Evolutionary conservation across 176 grass and related monocot species (phyloP), one percentile per base, ranked within the genome.

Genomic region (Oryza meyeriana): DNA sequence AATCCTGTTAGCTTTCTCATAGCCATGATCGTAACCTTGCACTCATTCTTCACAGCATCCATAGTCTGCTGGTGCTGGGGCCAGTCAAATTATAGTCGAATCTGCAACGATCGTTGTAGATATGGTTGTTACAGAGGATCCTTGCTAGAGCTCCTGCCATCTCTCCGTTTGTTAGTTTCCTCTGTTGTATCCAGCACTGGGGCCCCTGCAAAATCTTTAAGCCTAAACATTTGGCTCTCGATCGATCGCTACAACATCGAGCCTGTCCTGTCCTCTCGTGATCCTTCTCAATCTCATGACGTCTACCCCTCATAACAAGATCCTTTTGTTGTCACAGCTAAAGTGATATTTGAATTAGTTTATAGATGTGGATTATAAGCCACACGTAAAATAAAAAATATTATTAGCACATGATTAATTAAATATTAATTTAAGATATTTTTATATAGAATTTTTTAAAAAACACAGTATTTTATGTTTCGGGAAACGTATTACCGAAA

Each of bases 121-220:
- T 35, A 55, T 2, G 30, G 71, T 39, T 26, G 61, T 68, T 81
- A 69, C 63, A 16, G 28, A 81, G 28, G 71, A 80, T 80, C 85
- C 14, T 22, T 3, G 10, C 71, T 47, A 32, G 29, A 33, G 38
- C 50, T 45, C 64, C 27, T 47, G 28, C 32, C 9, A 64, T 87
- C 24, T 77, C 71, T 30, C 39, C 40, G 2, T 22, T 40, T 55
- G 79, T 71, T 31, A 31, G 65, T 72, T 57, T 72, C 65, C 74
- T 71, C 32, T 41, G 65, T 35, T 47, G 64, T 44, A 39, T 71
- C 48, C 9, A 50, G 4, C n/a, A 6, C 40, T 22, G 79, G 65
- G 14, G 0, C 8, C 78, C 24, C 5, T 8, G 14, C 27, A 47
- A 10, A 45, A 55, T 55, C 50, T 33, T 33, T 13, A 42, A 36